A percentile compares a stretch with the other conserved stretches of the same genome.
phyloP scores from a whole-genome alignment of 2,329 filamentous ascomycete species.

The Hypoxylon sp. region DNA sequence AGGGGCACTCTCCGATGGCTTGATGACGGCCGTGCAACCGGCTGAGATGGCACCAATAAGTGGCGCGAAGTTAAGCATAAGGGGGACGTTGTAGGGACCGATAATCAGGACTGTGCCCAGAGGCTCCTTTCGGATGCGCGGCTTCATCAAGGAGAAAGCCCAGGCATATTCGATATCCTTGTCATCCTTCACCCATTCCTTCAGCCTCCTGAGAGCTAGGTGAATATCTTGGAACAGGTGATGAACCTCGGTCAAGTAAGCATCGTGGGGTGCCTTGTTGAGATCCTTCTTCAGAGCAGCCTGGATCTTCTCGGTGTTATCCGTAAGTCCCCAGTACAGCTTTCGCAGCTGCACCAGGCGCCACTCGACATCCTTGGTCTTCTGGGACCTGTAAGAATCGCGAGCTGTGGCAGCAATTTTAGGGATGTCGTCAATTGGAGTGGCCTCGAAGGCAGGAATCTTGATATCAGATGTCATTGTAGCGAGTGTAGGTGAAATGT shows the following conservation, averaged over 20 bases:
- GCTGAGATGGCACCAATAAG: slow-evolving; percentile 90
- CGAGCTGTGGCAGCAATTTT: slow-evolving; percentile 67
- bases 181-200: slow-evolving; percentile 86
- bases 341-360: slow-evolving; percentile 87
- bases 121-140: slow-evolving; percentile 86
- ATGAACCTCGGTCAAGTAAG: slow-evolving; percentile 75
- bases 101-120: slow-evolving; percentile 85
- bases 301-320: slow-evolving; percentile 75
- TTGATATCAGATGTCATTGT: slow-evolving; percentile 53
- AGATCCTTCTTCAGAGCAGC: slow-evolving; percentile 82
- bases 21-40: slow-evolving; percentile 88
- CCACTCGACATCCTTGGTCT: slow-evolving; percentile 84
- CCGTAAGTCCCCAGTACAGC: slow-evolving; percentile 91
- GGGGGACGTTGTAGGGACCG: slow-evolving; percentile 92
- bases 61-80: slow-evolving; percentile 81
- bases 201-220: slow-evolving; percentile 78
- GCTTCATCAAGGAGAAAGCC: slow-evolving; percentile 72
- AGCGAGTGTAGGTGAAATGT: background rate
- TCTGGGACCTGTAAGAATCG: slow-evolving; percentile 77
- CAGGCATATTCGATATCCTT: slow-evolving; percentile 73
- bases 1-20: slow-evolving; percentile 87
- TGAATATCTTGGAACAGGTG: slow-evolving; percentile 85
- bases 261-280: slow-evolving; percentile 79
- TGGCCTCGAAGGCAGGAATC: slow-evolving; percentile 64
- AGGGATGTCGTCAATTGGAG: slow-evolving; percentile 72